Conservation (phyloP, 345 rosid species). For the Eucalyptus paniculata region DNA sequence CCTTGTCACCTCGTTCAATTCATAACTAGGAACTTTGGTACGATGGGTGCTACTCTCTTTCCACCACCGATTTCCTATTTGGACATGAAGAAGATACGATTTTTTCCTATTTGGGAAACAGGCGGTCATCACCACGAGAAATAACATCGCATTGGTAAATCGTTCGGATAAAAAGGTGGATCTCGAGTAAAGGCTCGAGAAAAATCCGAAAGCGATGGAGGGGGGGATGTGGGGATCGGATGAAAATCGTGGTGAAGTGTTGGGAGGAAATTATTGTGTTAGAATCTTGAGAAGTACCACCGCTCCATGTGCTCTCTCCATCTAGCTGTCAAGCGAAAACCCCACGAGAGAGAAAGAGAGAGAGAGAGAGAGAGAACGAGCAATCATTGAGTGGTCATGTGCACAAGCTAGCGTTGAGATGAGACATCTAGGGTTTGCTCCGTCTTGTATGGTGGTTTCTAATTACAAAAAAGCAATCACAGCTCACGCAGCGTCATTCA, state of each 20-base stretch:
- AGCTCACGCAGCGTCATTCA: background rate
- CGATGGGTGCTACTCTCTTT: background rate
- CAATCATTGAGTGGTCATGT: background rate
- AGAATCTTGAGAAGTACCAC: background rate
- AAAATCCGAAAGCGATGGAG: background rate
- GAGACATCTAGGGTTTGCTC: background rate
- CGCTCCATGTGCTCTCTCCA: background rate
- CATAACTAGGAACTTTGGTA: background rate
- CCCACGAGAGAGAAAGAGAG: background rate
- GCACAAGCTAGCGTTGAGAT: background rate
- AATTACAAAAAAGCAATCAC: background rate
- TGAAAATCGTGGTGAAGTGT: background rate
- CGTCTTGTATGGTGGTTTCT: background rate
- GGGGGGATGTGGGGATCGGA: background rate
- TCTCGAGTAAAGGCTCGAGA: background rate
- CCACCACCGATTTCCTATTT: background rate
- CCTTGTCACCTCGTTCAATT: background rate
- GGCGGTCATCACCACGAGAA: background rate
- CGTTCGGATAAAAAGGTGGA: background rate
- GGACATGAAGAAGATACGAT: background rate
- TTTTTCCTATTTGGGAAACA: background rate
- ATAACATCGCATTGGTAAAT: background rate
- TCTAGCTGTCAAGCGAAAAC: background rate
- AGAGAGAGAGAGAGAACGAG: background rate
- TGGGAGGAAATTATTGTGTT: background rate